Evolutionary conservation across 495 filamentous ascomycete species (phyloP).

Genomic region (Jackrogersella minutella): DNA sequence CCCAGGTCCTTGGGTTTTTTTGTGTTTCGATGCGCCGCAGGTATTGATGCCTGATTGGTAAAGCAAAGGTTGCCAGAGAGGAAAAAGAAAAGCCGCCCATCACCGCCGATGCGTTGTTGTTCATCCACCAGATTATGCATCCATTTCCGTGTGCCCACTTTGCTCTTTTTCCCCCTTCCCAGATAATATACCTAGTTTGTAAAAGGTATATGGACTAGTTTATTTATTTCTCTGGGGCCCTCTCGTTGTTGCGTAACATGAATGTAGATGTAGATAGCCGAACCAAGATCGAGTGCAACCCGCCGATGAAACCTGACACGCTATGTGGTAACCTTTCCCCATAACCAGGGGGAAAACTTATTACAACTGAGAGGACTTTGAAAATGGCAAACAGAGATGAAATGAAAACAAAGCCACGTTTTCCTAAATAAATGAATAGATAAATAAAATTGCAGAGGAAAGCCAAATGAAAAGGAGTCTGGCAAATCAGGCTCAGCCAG

Average conservation of each 20-base stretch:
- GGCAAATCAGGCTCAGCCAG: neutral
- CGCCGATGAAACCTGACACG: slow-evolving; percentile 26
- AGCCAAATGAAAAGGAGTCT: neutral
- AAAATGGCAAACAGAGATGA: neutral
- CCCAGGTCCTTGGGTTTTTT: slow-evolving; percentile 30
- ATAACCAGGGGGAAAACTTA: neutral
- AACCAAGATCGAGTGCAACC: slow-evolving; percentile 35
- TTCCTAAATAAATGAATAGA: too few species aligned
- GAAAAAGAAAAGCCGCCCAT: slow-evolving; percentile 20
- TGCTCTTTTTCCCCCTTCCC: neutral
- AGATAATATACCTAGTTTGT: neutral
- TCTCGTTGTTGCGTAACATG: neutral
- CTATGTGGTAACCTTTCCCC: slow-evolving; percentile 13
- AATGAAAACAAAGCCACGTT: too few species aligned
- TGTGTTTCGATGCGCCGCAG: slow-evolving; percentile 26
- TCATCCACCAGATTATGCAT: slow-evolving; percentile 36
- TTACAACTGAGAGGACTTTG: neutral
- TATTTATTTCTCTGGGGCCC: neutral
- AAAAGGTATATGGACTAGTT: neutral
- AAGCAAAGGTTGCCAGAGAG: slow-evolving; percentile 13
- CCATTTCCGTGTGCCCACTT: slow-evolving; percentile 9
- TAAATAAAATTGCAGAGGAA: neutral
- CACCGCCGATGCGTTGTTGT: slow-evolving; percentile 21
- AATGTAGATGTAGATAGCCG: slow-evolving; percentile 35
- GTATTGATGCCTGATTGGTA: slow-evolving; percentile 35